These are phyloP conservation scores for Lentinus brumalis DNA, from an alignment of 768 basidiomycete species.

Conservation along the genomic window DNA sequence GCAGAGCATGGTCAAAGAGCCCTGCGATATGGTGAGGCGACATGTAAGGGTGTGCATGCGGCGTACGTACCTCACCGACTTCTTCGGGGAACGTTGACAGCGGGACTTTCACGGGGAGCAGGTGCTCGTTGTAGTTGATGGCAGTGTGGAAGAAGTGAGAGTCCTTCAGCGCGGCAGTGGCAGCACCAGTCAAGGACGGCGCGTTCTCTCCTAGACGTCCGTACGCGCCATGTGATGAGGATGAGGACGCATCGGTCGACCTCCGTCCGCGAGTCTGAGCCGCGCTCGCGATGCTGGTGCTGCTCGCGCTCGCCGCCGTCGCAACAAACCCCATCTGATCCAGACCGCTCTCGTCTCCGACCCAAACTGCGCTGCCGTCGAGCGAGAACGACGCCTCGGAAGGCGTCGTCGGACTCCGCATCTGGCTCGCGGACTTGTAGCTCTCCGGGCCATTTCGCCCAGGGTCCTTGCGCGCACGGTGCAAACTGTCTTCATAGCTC, in stretches of 20 bases:
- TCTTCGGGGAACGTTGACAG: conserved; percentile 89
- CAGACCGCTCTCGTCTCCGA: conserved; percentile 69
- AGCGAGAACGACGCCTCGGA: conserved; percentile 76
- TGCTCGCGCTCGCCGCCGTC: conserved; percentile 17
- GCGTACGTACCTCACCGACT: conserved; percentile 84
- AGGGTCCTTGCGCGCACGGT: conserved; percentile 33
- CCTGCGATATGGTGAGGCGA: conserved; percentile 49
- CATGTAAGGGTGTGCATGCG: background rate
- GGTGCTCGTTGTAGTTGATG: conserved; percentile 81
- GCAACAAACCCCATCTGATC: conserved; percentile 38
- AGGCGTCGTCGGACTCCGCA: conserved; percentile 51
- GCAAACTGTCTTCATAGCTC: conserved; percentile 70
- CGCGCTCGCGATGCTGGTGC: conserved; percentile 33
- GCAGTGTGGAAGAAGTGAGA: conserved; percentile 92
- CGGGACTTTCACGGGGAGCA: conserved; percentile 89
- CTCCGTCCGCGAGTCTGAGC: conserved; percentile 46
- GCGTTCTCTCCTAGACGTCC: conserved; percentile 20
- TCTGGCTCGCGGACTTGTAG: conserved; percentile 35
- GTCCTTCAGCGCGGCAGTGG: conserved; percentile 58
- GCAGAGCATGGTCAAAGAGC: conserved; percentile 88
- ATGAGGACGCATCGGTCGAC: conserved; percentile 76
- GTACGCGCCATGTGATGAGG: conserved; percentile 56
- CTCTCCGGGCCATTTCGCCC: conserved; percentile 33
- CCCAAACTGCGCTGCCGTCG: conserved; percentile 84
- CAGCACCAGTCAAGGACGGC: conserved; percentile 21